Percentiles rank a stretch among this genome's conserved stretches.
Conservation (phyloP, 192 early-diverging fungal genomes). For the Dimargaris cristalligena region DNA sequence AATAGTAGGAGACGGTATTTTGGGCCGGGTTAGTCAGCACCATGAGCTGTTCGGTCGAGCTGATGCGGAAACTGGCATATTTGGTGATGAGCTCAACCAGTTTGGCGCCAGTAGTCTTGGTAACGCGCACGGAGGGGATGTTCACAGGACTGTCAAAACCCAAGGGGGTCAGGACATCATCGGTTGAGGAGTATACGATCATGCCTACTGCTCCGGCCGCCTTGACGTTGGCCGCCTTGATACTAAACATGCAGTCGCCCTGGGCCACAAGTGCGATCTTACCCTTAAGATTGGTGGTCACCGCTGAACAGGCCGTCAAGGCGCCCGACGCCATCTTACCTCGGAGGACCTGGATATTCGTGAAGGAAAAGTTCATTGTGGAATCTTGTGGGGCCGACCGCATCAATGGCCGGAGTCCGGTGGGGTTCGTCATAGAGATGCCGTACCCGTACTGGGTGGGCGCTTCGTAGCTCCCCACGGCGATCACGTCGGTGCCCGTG, state of each 20-base stretch:
- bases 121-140: too few relatives aligned
- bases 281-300: background rate
- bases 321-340: background rate
- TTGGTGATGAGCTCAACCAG: too few relatives aligned
- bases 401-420: background rate
- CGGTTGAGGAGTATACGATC: conserved; percentile 45
- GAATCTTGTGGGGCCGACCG: background rate
- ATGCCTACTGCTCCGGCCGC: conserved; percentile 43
- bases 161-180: too few relatives aligned
- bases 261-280: background rate
- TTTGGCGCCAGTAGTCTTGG: too few relatives aligned
- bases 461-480: background rate
- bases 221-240: conserved; percentile 36
- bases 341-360: background rate
- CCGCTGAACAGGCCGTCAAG: background rate
- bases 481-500: background rate
- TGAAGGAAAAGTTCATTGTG: background rate
- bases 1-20: too few relatives aligned
- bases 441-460: background rate
- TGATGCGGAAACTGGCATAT: too few relatives aligned
- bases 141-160: too few relatives aligned
- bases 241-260: conserved; percentile 46
- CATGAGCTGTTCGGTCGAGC: too few relatives aligned
- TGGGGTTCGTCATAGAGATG: background rate
- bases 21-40: too few relatives aligned